Evolutionary conservation across 768 basidiomycete species (phyloP).

Genomic region (Amanita inopinata): DNA sequence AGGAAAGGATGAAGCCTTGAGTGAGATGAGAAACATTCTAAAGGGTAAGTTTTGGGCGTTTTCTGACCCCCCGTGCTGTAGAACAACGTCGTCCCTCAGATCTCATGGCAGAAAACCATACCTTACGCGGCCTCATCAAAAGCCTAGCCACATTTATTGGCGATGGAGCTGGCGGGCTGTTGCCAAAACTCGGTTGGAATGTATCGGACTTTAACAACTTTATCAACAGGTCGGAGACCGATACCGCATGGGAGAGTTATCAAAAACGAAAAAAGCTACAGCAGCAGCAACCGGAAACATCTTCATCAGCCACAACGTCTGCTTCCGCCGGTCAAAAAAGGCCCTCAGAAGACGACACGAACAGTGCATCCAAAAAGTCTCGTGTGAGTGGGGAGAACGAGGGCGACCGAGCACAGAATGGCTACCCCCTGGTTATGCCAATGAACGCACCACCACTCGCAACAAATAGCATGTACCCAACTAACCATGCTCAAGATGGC

Average conservation of each 20-base stretch:
- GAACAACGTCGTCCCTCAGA: conserved; percentile 31
- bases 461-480: conserved; percentile 36
- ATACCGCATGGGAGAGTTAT: conserved; percentile 88
- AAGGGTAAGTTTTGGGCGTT: conserved; percentile 35
- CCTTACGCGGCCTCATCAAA: conserved; percentile 69
- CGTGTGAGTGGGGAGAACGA: conserved; percentile 35
- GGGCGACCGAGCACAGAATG: conserved; percentile 25
- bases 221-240: conserved; percentile 81
- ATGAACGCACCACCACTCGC: conserved; percentile 30
- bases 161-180: conserved; percentile 71
- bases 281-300: conserved; percentile 10
- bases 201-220: conserved; percentile 70
- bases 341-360: conserved; percentile 38
- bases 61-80: conserved; percentile 3
- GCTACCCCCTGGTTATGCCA: conserved; percentile 50
- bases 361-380: conserved; percentile 30
- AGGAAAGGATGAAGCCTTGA: conserved; percentile 81
- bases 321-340: conserved; percentile 33
- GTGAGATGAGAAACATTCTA: conserved; percentile 73
- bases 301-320: neutral
- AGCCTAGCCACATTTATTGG: conserved; percentile 76
- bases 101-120: conserved; percentile 84
- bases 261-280: conserved; percentile 52
- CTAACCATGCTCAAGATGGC: conserved; percentile 34
- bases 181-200: conserved; percentile 75